Evolutionary conservation across 2,329 filamentous ascomycete genomes (phyloP).

Genomic region (Onygenales sp.): DNA sequence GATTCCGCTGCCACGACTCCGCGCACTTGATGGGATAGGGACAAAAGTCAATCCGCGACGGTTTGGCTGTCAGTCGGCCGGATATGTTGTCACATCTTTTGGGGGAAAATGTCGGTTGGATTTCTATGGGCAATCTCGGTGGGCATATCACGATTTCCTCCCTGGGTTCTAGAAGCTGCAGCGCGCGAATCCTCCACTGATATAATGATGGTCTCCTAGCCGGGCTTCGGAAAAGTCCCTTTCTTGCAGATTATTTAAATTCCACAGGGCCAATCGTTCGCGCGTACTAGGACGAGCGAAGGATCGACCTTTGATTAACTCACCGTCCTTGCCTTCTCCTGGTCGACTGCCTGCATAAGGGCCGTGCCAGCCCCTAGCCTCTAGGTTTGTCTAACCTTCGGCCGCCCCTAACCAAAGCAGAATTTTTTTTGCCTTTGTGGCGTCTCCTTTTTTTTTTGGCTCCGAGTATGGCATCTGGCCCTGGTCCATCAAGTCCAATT

Average conservation of each 20-base stretch:
- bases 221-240: neutral
- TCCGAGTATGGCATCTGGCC: neutral
- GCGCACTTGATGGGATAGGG: neutral
- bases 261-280: neutral
- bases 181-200: neutral
- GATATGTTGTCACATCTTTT: constrained; percentile 4
- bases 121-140: constrained; percentile 6
- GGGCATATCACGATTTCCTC: neutral
- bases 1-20: neutral
- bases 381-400: neutral
- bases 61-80: neutral
- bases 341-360: neutral
- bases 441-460: neutral
- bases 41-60: neutral
- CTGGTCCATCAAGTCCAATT: neutral
- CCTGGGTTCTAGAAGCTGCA: constrained; percentile 3
- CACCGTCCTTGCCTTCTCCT: neutral
- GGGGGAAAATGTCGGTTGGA: constrained; percentile 5
- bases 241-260: neutral
- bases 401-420: neutral
- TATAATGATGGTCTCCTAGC: neutral
- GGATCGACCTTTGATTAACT: neutral
- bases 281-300: neutral
- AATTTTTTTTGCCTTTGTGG: neutral
- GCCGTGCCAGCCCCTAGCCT: neutral